These are phyloP conservation scores for Liquidambar formosana DNA, from an alignment of 164 flowering plant species.

Conservation along the genomic window DNA sequence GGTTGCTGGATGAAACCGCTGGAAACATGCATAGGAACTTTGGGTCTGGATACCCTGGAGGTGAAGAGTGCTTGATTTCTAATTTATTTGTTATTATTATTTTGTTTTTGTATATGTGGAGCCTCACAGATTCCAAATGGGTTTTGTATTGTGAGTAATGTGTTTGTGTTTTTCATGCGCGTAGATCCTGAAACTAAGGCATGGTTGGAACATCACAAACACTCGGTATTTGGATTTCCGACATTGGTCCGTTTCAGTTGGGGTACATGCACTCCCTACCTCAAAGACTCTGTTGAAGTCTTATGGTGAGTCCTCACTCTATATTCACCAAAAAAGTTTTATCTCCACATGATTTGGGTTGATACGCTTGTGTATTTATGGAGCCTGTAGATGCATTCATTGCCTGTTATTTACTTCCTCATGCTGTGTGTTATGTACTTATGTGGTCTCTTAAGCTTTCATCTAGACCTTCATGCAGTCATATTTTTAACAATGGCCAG, in stretches of 20 bases:
- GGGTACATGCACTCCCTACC: constrained; percentile 86
- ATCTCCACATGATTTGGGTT: not conserved
- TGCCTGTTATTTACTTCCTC: not conserved
- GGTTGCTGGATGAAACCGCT: constrained; percentile 83
- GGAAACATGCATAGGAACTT: constrained; percentile 71
- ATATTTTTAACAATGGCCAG: not conserved
- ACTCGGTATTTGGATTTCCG: constrained; percentile 88
- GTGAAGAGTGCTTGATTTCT: constrained; percentile 31
- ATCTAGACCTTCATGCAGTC: not conserved
- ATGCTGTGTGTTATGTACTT: not conserved
- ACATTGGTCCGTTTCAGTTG: constrained; percentile 91
- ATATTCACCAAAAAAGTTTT: constrained; percentile 27
- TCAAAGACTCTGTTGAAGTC: constrained; percentile 67
- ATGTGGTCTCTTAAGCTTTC: not conserved
- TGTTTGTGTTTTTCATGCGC: constrained; percentile 7
- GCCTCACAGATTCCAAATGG: not conserved
- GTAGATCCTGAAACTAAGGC: constrained; percentile 86
- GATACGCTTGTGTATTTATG: not conserved
- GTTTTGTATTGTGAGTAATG: not conserved
- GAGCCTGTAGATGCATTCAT: not conserved
- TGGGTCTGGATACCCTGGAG: constrained; percentile 99
- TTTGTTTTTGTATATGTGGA: too few relatives aligned
- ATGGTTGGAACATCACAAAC: constrained; percentile 83
- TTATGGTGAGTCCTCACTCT: constrained; percentile 57
- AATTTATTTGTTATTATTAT: not conserved